Base-by-base conservation (phyloP, 2,329 filamentous ascomycete species). In the Botrytis byssoidea region DNA sequence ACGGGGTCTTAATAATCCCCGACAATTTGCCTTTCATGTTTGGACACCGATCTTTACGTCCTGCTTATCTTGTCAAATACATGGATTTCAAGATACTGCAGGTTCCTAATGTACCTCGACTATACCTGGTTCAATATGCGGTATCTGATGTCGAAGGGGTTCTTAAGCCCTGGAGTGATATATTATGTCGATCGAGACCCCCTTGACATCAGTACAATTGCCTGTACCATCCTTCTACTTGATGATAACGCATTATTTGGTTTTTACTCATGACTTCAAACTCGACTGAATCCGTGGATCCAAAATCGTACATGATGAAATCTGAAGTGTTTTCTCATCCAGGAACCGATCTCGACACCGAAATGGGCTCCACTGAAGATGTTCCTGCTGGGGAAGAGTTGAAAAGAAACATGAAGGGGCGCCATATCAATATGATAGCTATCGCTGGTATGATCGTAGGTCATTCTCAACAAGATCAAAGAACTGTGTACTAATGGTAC, bases 391-490 rank as follows among this genome's bases (percentile, higher is more conserved):
- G 42, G 25, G 70, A 75, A 37, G 65, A 77, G 48, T 67, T 89
- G 16, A 81, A 86, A 78, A 84, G 86, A 75, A 85, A 85, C 63
- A 82, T 88, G 66, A 83, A 84, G 74, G 84, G 85, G 55, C 82
- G 83, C 12, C 83, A 84, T 79, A 76, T 78, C 77, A 83, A 82
- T 71, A 82, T 84, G 80, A 84, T 84, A 72, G 83, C 83, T 5
- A 81, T 84, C n/a, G 83, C 83, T 3, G 83, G 83, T 65, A 82
- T 83, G 32, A 83, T 84, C 74, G 65, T 71, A 32, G 73, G 93
- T 77, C 89, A 92, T 79, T 90, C 90, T 73, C 88, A 86, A 51
- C 57, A 6, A 35, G 10, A 46, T 18, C 12, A 60, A 6, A 35
- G 20, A 12, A 32, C n/a, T 42, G 35, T 5, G 22, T 6, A 42